phyloP scores from a whole-genome alignment of 2,329 filamentous ascomycete species.

The Pseudocercospora crystallina region DNA sequence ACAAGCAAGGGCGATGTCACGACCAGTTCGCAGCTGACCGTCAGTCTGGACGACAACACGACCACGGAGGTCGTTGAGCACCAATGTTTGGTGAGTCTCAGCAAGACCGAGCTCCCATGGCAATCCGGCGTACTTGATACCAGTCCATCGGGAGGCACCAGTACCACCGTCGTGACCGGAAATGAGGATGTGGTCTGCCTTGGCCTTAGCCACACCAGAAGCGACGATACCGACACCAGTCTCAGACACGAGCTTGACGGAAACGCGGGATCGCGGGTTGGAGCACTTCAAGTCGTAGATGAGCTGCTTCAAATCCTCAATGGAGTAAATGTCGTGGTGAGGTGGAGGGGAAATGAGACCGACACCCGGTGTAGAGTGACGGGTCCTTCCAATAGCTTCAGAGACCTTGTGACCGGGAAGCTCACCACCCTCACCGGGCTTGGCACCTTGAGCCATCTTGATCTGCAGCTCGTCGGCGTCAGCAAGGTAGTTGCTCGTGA shows the following conservation, averaged over 20 bases:
- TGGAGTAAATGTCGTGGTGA: conserved; percentile 98
- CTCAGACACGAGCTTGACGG: conserved; percentile 96
- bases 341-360: conserved; percentile 94
- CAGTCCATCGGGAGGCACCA: conserved; percentile 94
- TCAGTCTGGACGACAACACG: conserved; percentile 96
- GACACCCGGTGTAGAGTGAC: conserved; percentile 94
- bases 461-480: conserved; percentile 97
- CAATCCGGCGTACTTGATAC: conserved; percentile 96
- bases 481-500: conserved; percentile 89
- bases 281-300: conserved; percentile 98
- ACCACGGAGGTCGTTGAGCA: conserved; percentile 91
- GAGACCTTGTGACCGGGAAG: conserved; percentile 96
- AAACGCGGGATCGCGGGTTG: conserved; percentile 86
- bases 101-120: conserved; percentile 96
- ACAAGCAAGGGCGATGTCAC: conserved; percentile 92
- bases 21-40: conserved; percentile 86
- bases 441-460: conserved; percentile 98
- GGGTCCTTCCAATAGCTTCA: conserved; percentile 86
- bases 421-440: conserved; percentile 96
- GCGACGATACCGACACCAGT: conserved; percentile 97
- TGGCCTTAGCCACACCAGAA: conserved; percentile 95
- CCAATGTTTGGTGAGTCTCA: conserved; percentile 93
- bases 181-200: conserved; percentile 94
- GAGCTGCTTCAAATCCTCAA: conserved; percentile 95
- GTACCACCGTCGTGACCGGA: conserved; percentile 97